These are phyloP conservation scores for Lactarius vividus DNA, from an alignment of 768 basidiomycete genomes.

Conservation along the genomic window DNA sequence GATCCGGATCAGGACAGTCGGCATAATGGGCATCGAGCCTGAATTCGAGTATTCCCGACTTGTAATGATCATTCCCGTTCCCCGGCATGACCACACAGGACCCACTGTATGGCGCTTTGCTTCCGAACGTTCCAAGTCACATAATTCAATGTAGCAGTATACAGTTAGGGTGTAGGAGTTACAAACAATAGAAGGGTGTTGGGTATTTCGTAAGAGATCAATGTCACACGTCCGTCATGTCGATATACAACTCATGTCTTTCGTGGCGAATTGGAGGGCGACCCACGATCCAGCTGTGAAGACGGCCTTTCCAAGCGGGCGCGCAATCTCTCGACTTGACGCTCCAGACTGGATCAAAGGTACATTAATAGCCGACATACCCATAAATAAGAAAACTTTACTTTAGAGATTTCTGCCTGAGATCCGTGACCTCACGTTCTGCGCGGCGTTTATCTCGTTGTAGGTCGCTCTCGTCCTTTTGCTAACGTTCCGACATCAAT, in stretches of 20 bases:
- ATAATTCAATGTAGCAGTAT: neutral
- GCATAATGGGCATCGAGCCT: neutral
- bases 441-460: conserved; percentile 71
- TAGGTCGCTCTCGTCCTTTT: conserved; percentile 66
- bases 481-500: conserved; percentile 40
- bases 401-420: conserved; percentile 68
- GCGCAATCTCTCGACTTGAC: conserved; percentile 68
- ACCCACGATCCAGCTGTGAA: conserved; percentile 33
- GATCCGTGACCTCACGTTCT: conserved; percentile 73
- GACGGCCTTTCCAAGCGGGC: conserved; percentile 60
- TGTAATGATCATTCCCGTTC: neutral
- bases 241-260: conserved; percentile 27
- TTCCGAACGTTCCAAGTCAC: neutral
- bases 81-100: neutral
- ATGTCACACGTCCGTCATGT: neutral
- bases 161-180: neutral
- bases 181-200: conserved; percentile 11
- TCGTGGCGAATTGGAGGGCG: conserved; percentile 38
- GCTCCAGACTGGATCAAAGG: conserved; percentile 45
- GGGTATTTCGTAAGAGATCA: conserved; percentile 14
- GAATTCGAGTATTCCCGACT: neutral
- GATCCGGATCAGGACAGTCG: neutral
- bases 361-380: neutral
- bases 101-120: neutral
- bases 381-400: conserved; percentile 36